These are phyloP conservation scores for Globisporangium splendens DNA, from an alignment of 352 stramenopile species.

Conservation along the genomic window DNA sequence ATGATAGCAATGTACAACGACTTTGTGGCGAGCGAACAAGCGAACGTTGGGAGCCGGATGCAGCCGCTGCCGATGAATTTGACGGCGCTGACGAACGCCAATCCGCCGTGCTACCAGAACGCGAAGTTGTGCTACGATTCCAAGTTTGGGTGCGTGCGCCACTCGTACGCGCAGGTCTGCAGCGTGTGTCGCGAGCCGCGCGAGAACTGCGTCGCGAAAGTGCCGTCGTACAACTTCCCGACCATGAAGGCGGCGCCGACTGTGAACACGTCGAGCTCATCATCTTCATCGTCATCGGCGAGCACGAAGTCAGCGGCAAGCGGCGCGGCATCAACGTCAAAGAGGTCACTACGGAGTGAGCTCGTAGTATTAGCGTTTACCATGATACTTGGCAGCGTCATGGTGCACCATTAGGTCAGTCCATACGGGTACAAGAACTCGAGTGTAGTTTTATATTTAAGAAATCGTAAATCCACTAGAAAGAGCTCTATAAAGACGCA, in stretches of 20 bases:
- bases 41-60: constrained; percentile 29
- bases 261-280: constrained; percentile 12
- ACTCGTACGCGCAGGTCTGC: constrained; percentile 66
- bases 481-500: background rate
- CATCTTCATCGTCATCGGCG: constrained; percentile 14
- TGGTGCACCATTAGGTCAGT: too few relatives aligned
- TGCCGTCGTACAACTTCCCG: constrained; percentile 42
- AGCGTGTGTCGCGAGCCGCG: constrained; percentile 40
- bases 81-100: constrained; percentile 30
- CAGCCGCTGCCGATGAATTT: constrained; percentile 37
- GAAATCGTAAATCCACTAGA: too few relatives aligned
- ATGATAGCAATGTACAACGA: constrained; percentile 63
- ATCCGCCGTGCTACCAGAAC: constrained; percentile 66
- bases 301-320: background rate
- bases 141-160: constrained; percentile 43
- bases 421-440: too few relatives aligned
- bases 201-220: constrained; percentile 30
- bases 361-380: too few relatives aligned
- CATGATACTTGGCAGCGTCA: too few relatives aligned
- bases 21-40: constrained; percentile 10
- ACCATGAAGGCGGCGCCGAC: constrained; percentile 26
- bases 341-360: too few relatives aligned
- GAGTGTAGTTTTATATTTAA: too few relatives aligned
- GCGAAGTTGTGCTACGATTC: constrained; percentile 45
- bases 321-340: too few relatives aligned